phyloP scores from a whole-genome alignment of 768 basidiomycete genomes.

The Pleurotus eryngii region DNA sequence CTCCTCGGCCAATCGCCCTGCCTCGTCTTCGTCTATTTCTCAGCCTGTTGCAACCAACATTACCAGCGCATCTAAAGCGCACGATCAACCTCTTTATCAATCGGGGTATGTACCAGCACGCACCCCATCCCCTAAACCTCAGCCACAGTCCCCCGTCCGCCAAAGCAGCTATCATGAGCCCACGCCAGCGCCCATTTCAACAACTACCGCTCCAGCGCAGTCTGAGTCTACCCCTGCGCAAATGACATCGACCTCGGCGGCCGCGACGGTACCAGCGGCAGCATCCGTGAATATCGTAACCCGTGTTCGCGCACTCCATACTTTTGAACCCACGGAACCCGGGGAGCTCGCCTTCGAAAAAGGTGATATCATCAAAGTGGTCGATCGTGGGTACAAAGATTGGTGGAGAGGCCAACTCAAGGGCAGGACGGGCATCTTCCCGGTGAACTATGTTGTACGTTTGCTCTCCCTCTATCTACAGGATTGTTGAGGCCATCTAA shows the following conservation, averaged over 20 bases:
- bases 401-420: conserved; percentile 96
- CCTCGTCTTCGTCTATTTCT: conserved; percentile 17
- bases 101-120: conserved; percentile 59
- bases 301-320: conserved; percentile 84
- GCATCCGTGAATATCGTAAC: conserved; percentile 51
- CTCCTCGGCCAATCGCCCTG: conserved; percentile 8
- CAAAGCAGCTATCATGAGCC: conserved; percentile 21
- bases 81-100: conserved; percentile 36
- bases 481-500: background rate
- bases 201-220: conserved; percentile 9
- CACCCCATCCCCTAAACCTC: conserved; percentile 40
- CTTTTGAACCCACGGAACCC: conserved; percentile 82
- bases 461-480: conserved; percentile 4
- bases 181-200: conserved; percentile 13
- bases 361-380: conserved; percentile 92
- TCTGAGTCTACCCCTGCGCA: conserved; percentile 9
- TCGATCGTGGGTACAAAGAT: conserved; percentile 90
- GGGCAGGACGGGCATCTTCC: conserved; percentile 92
- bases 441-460: conserved; percentile 92
- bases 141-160: conserved; percentile 17
- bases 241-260: conserved; percentile 14
- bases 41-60: conserved; percentile 12
- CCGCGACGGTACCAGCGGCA: conserved; percentile 17
- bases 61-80: conserved; percentile 16
- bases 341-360: conserved; percentile 91